These are phyloP conservation scores for Sphagnum fallax DNA, from an alignment of 228 moss, liverwort and hornwort genomes.

Conservation along the genomic window DNA sequence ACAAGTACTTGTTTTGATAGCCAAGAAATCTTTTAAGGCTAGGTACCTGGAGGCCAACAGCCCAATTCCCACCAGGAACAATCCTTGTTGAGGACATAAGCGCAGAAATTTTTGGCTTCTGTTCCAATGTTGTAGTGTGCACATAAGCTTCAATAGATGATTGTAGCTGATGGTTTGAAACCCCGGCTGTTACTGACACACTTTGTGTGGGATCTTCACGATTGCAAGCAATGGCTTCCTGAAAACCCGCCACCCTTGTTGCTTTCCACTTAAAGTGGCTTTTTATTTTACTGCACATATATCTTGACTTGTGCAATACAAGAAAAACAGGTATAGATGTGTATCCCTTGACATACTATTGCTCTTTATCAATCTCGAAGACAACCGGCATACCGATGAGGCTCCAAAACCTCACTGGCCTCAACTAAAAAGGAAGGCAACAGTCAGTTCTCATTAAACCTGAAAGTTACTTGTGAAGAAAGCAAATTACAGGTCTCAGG, in stretches of 20 bases:
- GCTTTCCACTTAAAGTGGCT: conserved; percentile 12
- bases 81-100: conserved; percentile 5
- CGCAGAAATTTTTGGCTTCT: conserved; percentile 5
- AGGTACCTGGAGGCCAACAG: conserved; percentile 67
- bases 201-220: conserved; percentile 13
- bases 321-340: too few relatives aligned
- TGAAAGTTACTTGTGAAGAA: too few relatives aligned
- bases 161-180: conserved; percentile 23
- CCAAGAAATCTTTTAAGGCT: background rate
- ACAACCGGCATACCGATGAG: too few relatives aligned
- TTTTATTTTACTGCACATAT: too few relatives aligned
- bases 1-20: too few relatives aligned
- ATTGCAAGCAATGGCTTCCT: conserved; percentile 19
- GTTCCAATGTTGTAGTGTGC: conserved; percentile 5
- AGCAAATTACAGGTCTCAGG: too few relatives aligned
- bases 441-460: too few relatives aligned
- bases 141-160: conserved; percentile 5
- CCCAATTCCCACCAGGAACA: conserved; percentile 53
- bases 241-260: conserved; percentile 23
- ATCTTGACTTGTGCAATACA: too few relatives aligned
- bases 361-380: too few relatives aligned
- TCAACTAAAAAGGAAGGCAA: too few relatives aligned
- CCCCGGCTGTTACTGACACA: background rate
- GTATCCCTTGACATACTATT: too few relatives aligned
- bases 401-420: too few relatives aligned